A percentile compares a stretch with the other conserved stretches of the same genome.
Evolutionary conservation across 768 basidiomycete species (phyloP).

Genomic region (Pisolithus tinctorius): DNA sequence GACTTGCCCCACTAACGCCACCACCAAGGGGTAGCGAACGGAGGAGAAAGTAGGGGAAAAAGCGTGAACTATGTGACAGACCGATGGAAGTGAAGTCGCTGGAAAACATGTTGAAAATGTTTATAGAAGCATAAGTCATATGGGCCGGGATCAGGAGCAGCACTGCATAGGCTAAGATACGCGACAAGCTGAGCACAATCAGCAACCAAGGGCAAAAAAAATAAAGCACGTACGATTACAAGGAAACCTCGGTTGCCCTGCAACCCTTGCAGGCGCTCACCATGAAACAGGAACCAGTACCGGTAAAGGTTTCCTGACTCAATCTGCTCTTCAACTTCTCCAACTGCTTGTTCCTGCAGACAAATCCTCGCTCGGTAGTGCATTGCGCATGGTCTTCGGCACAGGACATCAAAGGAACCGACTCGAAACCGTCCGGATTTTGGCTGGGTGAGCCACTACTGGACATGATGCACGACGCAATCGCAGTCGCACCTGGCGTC

Average conservation of each 20-base stretch:
- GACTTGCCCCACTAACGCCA: conserved; percentile 8
- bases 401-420: conserved; percentile 7
- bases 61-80: conserved; percentile 15
- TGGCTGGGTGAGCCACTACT: conserved; percentile 6
- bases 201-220: not conserved
- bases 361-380: conserved; percentile 34
- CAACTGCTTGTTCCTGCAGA: conserved; percentile 61
- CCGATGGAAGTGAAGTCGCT: conserved; percentile 2
- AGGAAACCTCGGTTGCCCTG: conserved; percentile 14
- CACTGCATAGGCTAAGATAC: conserved; percentile 4
- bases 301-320: conserved; percentile 28
- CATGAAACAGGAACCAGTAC: conserved; percentile 13
- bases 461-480: conserved; percentile 18
- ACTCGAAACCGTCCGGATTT: conserved; percentile 6
- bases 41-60: conserved; percentile 3
- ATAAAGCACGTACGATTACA: conserved; percentile 21
- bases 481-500: conserved; percentile 35
- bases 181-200: not conserved
- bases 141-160: conserved; percentile 6
- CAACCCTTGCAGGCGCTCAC: conserved; percentile 27
- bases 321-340: conserved; percentile 54
- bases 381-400: conserved; percentile 6
- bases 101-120: not conserved
- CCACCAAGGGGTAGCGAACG: conserved; percentile 4
- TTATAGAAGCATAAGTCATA: conserved; percentile 14